Evolutionary conservation across 768 basidiomycete genomes (phyloP), one percentile per base, ranked within the genome.

Genomic region (Serendipita vermifera): DNA sequence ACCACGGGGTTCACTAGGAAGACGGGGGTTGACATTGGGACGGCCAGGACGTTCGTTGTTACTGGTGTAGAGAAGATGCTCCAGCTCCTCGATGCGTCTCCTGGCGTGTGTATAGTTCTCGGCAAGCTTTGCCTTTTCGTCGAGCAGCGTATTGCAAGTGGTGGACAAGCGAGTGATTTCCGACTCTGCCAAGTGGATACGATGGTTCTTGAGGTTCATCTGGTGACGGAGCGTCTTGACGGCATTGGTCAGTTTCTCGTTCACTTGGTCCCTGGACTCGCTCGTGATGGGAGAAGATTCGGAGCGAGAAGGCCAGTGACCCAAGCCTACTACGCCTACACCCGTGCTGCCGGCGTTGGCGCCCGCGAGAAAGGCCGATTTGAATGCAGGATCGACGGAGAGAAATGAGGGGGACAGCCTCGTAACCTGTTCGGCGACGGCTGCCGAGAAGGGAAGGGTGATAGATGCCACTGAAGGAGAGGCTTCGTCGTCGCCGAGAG

Each of bases 371-470:
- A 31, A 31, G 22, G 46, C 46, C 11, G 46, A 51, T 31, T 29
- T 51, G 46, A 51, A 31, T 22, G 46, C 46, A 7, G 46, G 46
- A 9, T 51, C 46, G 27, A 51, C 46, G 24, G 2, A 20, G n/a
- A 31, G 26, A 22, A 51, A 51, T 15, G 46, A 51, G 0, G 32
- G 24, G 24, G 17, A 27, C 46, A 27, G 26, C 9, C 46, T 22
- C 46, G 29, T 51, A n/a, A n/a, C n/a, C 29, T 51, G 46, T 31
- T 51, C 32, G 46, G 46, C n/a, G 46, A 51, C 27, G 9, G 27
- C 29, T 51, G 46, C n/a, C n/a, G 46, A 51, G 27, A 51, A 51
- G 7, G 46, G 46, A 7, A 51, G 27, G 46, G n/a, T 51, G 27
- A 24, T 22, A n/a, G 20, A 22, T 1, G 24, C 46, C 9, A 5